Evolutionary conservation across 441 rosid genomes (phyloP).

Genomic region (Flueggea neowawraea): DNA sequence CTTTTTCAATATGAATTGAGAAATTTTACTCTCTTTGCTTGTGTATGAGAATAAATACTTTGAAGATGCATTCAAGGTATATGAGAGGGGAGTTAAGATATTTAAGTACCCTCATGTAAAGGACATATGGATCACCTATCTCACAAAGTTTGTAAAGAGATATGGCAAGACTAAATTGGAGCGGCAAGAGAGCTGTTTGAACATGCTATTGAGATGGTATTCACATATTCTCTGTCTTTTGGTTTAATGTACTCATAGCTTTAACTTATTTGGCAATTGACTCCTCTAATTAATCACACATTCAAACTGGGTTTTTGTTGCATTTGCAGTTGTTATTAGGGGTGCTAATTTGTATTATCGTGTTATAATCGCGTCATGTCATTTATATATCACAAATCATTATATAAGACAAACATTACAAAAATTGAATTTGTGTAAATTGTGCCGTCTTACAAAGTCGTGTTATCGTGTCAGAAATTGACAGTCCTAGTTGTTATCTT

Average conservation of each 20-base stretch:
- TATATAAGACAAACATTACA: no score
- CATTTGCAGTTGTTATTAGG: no score
- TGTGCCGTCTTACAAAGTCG: no score
- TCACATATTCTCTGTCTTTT: background rate
- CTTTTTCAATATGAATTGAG: constrained; percentile 4
- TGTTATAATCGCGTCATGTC: no score
- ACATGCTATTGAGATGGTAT: constrained; percentile 76
- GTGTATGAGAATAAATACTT: constrained; percentile 77
- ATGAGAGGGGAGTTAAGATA: constrained; percentile 95
- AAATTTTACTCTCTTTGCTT: constrained; percentile 11
- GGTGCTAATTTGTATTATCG: no score
- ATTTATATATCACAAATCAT: no score
- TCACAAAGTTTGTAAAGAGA: constrained; percentile 85
- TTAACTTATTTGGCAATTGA: constrained; percentile 1
- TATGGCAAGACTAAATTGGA: constrained; percentile 87
- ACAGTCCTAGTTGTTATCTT: no score
- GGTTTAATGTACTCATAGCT: background rate
- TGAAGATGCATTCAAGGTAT: constrained; percentile 97
- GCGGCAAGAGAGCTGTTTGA: constrained; percentile 93
- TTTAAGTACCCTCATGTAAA: constrained; percentile 95
- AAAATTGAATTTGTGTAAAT: no score
- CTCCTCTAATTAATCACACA: constrained; percentile 3
- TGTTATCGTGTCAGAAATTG: no score
- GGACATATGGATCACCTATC: constrained; percentile 90
- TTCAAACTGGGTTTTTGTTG: no score